Evolutionary conservation across 1,284 basidiomycete species (phyloP), one percentile per base, ranked within the genome.

Genomic region (Gymnopus androsaceus): DNA sequence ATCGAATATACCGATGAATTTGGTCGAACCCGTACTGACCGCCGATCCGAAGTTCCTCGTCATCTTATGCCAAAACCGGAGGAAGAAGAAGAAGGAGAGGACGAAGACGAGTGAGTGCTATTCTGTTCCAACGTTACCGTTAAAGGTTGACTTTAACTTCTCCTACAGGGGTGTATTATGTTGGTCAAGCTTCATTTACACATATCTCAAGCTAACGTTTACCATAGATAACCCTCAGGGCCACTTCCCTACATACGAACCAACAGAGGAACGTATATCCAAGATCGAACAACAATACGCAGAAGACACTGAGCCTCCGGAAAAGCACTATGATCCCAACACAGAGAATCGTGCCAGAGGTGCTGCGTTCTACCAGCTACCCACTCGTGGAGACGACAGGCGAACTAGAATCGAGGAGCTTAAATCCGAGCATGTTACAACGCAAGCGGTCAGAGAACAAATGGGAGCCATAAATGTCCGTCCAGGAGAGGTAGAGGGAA

Each of bases 331-430:
- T 69, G 92, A 98, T 69, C 80, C 92, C 0, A 78, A 82, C 0
- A 76, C 75, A 51, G 95, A 99, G 70, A 84, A 89, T 9, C 88
- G 95, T 7, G 83, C 88, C n/a, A 88, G 88, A 65, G 95, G 92
- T 31, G 94, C 95, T 0, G 95, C 84, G 0, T 92, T 90, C 72
- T 96, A 95, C 68, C 85, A 90, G 65, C 95, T 98, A 69, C 90
- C 92, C 2, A 79, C n/a, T n/a, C n/a, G n/a, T n/a, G n/a, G n/a
- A n/a, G n/a, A 70, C 1, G 92, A 96, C 64, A 90, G 94, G 63
- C 85, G 88, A 57, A 82, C 80, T 28, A 88, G 97, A 72, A 90
- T 95, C 90, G 88, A 90, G 49, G 86, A 87, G 49, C 72, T 98
- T 14, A 82, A 79, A 44, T 68, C 74, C 7, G 78, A 81, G 11